Conservation (phyloP, 2,329 filamentous ascomycete species). For the Purpureocillium lavendulum region DNA sequence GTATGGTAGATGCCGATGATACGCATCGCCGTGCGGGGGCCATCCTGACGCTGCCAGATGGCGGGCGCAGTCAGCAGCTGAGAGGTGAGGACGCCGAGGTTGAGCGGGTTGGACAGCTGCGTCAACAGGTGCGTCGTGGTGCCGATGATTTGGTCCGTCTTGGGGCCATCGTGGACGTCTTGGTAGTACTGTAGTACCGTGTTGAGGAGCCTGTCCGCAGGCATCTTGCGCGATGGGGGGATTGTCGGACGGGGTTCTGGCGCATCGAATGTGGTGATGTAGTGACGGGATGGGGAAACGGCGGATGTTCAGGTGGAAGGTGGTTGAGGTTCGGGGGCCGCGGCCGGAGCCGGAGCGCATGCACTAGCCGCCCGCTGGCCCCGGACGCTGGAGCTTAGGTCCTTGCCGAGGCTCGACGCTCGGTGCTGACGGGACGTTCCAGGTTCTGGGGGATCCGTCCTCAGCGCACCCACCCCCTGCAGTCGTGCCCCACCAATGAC, state of each 20-base stretch:
- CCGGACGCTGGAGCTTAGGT: too few species aligned
- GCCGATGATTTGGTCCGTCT: conserved; percentile 50
- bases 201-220: conserved; percentile 58
- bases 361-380: too few species aligned
- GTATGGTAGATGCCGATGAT: conserved; percentile 66
- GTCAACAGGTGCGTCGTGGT: conserved; percentile 61
- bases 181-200: conserved; percentile 55
- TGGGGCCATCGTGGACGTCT: conserved; percentile 40
- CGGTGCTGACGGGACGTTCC: background rate
- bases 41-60: conserved; percentile 56
- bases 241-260: background rate
- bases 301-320: conserved; percentile 1
- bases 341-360: background rate
- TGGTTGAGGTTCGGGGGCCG: background rate
- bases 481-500: too few species aligned
- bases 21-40: conserved; percentile 53
- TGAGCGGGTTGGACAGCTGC: conserved; percentile 65
- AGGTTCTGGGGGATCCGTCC: background rate
- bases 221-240: conserved; percentile 35
- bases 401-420: conserved; percentile 18
- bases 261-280: too few species aligned
- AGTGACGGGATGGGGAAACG: background rate
- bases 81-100: conserved; percentile 63
- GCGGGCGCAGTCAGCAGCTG: conserved; percentile 65
- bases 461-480: too few species aligned